Evolutionary conservation across 83 land plant species (phyloP), one percentile per base, ranked within the genome.

Genomic region (Diphasiastrum complanatum): DNA sequence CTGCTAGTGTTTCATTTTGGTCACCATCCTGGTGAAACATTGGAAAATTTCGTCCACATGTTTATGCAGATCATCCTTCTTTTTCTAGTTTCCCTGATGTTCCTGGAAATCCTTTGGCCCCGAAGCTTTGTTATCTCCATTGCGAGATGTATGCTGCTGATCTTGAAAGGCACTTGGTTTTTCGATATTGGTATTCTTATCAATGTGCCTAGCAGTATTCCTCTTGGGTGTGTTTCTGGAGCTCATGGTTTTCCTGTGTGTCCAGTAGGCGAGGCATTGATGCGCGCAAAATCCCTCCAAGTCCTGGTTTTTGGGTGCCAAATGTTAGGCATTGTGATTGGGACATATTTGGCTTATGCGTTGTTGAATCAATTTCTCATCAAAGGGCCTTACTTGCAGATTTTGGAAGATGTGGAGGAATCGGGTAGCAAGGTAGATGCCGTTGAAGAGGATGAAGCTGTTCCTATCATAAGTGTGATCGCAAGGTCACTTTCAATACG

Each of bases 1-100:
- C 71, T 68, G 22, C 34, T 68, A 25, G 71, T 68, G n/a, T 68
- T 68, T 31, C 68, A 68, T n/a, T 68, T 59, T 1, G 71, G 71
- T 6, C 71, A 68, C 48, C 71, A 68, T 28, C 65, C 65, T 1
- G 66, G 65, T 11, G 41, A 27, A 0, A 59, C 37, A 22, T 41
- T 68, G 19, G 71, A 68, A 53, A 46, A 53, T 66, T 68, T 59
- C 30, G 71, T 68, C 28, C 71, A 68, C 65, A 45, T 68, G 51
- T 41, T 68, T 51, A 60, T 68, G 71, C 68, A 68, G 53, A n/a
- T 59, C 45, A 33, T 68, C 33, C 37, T 68, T 20, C 20, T 33
- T 2, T 20, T 26, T 22, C 38, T 68, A 37, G 71, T 68, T 4
- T 3, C 33, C 41, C 29, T 60, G 14, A 68, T 68, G 71, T 10